phyloP scores from a whole-genome alignment of 1,139 yeast genomes.

The Pichia sp. region DNA sequence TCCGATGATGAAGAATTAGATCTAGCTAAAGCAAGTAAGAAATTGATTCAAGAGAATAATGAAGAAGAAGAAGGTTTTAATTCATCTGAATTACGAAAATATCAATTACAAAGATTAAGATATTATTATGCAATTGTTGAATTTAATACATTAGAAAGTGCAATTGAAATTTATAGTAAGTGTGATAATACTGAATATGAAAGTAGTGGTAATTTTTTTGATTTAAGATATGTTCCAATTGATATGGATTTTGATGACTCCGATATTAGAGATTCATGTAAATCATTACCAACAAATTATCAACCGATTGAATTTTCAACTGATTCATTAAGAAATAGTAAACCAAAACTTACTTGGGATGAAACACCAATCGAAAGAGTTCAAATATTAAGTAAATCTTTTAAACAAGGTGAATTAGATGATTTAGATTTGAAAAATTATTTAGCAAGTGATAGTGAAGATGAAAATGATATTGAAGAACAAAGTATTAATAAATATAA shows the following conservation, averaged over 20 bases:
- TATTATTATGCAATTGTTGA: slow-evolving; percentile 91
- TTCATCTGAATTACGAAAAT: slow-evolving; percentile 47
- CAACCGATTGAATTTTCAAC: slow-evolving; percentile 85
- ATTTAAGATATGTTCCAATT: slow-evolving; percentile 86
- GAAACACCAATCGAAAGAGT: slow-evolving; percentile 91
- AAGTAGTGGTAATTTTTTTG: slow-evolving; percentile 91
- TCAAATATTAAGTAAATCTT: slow-evolving; percentile 73
- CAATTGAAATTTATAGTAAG: slow-evolving; percentile 69
- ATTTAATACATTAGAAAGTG: slow-evolving; percentile 71
- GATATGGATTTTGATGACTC: slow-evolving; percentile 77
- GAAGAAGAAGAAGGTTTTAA: slow-evolving; percentile 64
- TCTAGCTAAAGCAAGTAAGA: slow-evolving; percentile 51
- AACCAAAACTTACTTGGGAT: slow-evolving; percentile 94
- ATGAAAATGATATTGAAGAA: slow-evolving; percentile 32
- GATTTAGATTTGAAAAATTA: slow-evolving; percentile 97
- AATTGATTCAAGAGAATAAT: slow-evolving; percentile 57
- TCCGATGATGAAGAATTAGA: slow-evolving; percentile 41
- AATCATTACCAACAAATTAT: slow-evolving; percentile 66
- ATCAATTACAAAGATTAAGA: slow-evolving; percentile 76
- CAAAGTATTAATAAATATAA: slow-evolving; percentile 64
- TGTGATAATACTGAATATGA: slow-evolving; percentile 97
- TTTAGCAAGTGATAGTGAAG: slow-evolving; percentile 82
- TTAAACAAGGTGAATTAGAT: slow-evolving; percentile 85
- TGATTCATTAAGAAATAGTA: slow-evolving; percentile 89
- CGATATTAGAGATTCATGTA: slow-evolving; percentile 65